Conservation (phyloP, 768 basidiomycete genomes). For the Trametes punicea region DNA sequence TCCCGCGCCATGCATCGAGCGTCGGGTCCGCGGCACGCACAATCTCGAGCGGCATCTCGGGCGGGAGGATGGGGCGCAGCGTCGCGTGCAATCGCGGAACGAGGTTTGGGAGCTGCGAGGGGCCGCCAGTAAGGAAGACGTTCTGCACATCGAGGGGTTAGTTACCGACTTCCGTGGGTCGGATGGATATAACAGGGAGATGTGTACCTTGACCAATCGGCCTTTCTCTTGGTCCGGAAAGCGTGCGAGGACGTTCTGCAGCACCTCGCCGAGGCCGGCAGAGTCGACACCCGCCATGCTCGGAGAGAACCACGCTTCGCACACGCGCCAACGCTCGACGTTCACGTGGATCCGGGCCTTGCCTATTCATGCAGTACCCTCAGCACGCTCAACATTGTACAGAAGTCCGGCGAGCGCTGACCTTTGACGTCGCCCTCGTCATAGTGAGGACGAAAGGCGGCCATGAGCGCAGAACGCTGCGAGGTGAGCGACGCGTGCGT, state of each 20-base stretch:
- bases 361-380: conserved; percentile 39
- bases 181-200: neutral
- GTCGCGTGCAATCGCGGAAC: conserved; percentile 61
- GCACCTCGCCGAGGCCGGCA: conserved; percentile 90
- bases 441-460: conserved; percentile 80
- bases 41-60: conserved; percentile 70
- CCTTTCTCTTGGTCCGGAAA: conserved; percentile 67
- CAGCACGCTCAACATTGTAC: no score
- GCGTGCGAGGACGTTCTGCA: conserved; percentile 76
- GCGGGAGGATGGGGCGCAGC: conserved; percentile 82
- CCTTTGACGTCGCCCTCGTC: conserved; percentile 73
- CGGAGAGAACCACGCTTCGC: conserved; percentile 91
- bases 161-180: neutral
- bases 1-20: conserved; percentile 88
- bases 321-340: conserved; percentile 85
- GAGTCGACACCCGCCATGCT: conserved; percentile 93
- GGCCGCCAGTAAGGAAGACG: conserved; percentile 84
- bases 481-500: conserved; percentile 78
- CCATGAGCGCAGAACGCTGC: conserved; percentile 79
- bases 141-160: conserved; percentile 49
- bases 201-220: conserved; percentile 69
- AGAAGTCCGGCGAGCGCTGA: conserved; percentile 16
- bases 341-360: conserved; percentile 81
- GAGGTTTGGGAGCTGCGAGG: conserved; percentile 72
- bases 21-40: conserved; percentile 59